Conservation (phyloP, 768 basidiomycete species). For the Panaeolus papilionaceus region DNA sequence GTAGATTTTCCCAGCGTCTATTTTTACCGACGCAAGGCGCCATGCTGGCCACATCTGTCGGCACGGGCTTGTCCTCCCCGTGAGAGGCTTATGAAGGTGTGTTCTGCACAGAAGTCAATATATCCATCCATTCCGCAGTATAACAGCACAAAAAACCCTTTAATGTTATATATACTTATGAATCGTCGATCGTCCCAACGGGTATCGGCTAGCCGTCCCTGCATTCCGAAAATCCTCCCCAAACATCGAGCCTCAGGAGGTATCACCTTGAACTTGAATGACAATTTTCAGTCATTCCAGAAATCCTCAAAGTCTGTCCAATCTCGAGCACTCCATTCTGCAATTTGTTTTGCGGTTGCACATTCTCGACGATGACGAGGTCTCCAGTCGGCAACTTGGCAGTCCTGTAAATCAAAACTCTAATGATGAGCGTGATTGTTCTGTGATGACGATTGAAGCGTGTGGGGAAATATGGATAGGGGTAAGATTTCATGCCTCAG, state of each 20-base stretch:
- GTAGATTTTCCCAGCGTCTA: conserved; percentile 7
- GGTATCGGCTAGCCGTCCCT: not conserved
- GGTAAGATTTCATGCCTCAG: not conserved
- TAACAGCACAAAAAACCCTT: not conserved
- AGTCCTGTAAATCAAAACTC: conserved; percentile 12
- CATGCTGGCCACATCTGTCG: conserved; percentile 1
- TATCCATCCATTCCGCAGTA: not conserved
- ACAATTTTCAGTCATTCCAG: not conserved
- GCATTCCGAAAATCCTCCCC: conserved; percentile 8
- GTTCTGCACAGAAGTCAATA: not conserved
- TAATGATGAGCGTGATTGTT: conserved; percentile 8
- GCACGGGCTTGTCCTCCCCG: not conserved
- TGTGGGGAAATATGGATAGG: conserved; percentile 14
- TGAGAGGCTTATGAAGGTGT: not conserved
- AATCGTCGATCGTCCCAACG: conserved; percentile 2
- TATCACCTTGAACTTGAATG: not conserved
- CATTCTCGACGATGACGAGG: conserved; percentile 9
- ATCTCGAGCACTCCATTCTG: conserved; percentile 9
- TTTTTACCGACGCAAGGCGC: conserved; percentile 2
- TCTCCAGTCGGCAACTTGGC: conserved; percentile 6
- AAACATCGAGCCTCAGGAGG: not conserved
- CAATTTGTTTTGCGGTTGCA: not conserved
- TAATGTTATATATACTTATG: not conserved
- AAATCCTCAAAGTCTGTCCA: conserved; percentile 9
- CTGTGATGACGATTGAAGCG: not conserved